A percentile compares a stretch with the other conserved stretches of the same genome.
These are phyloP conservation scores for Suillus spraguei DNA, from an alignment of 768 basidiomycete genomes.

Conservation along the genomic window DNA sequence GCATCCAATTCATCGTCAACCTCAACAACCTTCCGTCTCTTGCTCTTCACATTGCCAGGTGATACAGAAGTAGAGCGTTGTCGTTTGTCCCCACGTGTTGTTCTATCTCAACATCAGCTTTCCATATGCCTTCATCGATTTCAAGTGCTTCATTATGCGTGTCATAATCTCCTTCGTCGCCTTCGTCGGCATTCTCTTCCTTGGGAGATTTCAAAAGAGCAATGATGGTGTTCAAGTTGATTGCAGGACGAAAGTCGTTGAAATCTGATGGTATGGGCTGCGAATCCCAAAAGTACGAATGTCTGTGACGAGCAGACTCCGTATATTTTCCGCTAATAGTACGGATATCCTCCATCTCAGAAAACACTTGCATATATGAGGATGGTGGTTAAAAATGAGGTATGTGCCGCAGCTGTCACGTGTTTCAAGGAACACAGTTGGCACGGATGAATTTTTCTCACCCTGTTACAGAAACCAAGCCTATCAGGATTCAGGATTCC, in stretches of 20 bases:
- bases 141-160: neutral
- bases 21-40: slow-evolving; percentile 13
- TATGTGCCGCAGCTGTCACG: neutral
- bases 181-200: neutral
- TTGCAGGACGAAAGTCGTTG: slow-evolving; percentile 29
- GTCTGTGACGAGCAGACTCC: slow-evolving; percentile 30
- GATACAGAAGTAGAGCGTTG: slow-evolving; percentile 12
- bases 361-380: neutral
- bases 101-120: neutral
- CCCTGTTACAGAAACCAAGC: too few species aligned
- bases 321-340: slow-evolving; percentile 21
- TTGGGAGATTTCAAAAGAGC: slow-evolving; percentile 18
- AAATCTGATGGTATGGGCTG: slow-evolving; percentile 14
- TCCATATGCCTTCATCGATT: neutral
- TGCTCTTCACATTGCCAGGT: slow-evolving; percentile 18
- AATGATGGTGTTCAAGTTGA: slow-evolving; percentile 32
- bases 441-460: too few species aligned
- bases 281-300: slow-evolving; percentile 29
- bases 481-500: too few species aligned
- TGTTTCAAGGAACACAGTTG: neutral
- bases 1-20: neutral
- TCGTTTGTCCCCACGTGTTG: slow-evolving; percentile 24
- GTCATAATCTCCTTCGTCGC: neutral
- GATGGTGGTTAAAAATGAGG: slow-evolving; percentile 3
- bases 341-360: slow-evolving; percentile 11